Base-by-base conservation (phyloP, 2,329 filamentous ascomycete genomes). In the Monosporascus ibericus region DNA sequence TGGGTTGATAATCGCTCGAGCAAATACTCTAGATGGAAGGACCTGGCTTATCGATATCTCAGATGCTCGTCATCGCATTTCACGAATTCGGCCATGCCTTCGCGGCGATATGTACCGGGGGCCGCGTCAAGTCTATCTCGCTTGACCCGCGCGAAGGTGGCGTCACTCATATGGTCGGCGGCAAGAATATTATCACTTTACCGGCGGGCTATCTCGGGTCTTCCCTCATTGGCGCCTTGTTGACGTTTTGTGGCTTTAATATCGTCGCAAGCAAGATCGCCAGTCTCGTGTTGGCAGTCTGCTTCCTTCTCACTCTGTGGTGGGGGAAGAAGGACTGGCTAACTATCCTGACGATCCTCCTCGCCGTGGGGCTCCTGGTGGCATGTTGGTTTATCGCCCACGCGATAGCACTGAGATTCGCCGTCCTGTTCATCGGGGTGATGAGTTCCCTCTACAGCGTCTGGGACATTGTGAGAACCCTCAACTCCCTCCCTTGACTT, bases 31-130 rank as follows among this genome's bases (percentile, higher is more conserved):
- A 44, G 40, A 7, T 4, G 6, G 24, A 37, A 40, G 30, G 7
- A 44, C 37, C 55, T 51, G 54, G 18, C 55, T 60, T 48, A 60
- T 44, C 37, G n/a, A 6, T 25, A 37, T 25, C 42, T 1, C 53
- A 87, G 84, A 90, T 91, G 87, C 78, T 92, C 20, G 86, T 89
- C 49, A 91, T 92, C 58, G 88, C 88, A 38, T 92, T 91, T 68
- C 88, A 92, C 70, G 88, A 92, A 60, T 85, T 91, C 63, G 82
- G 86, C 14, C 88, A 92, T 69, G 88, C 88, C 48, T 80, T 90
- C 61, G 83, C 83, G 1, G 86, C 86, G 39, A 79, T 85, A 57
- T 80, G 84, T 54, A 92, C 88, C 0, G 88, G 88, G 51, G 88
- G 88, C 5, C 77, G 74, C 51, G 88, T 92, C 58, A 82, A 89